Percentiles rank a stretch among this genome's conserved stretches.
Evolutionary conservation across 108 stramenopile species (phyloP).

Genomic region (Skeletonema costatum): DNA sequence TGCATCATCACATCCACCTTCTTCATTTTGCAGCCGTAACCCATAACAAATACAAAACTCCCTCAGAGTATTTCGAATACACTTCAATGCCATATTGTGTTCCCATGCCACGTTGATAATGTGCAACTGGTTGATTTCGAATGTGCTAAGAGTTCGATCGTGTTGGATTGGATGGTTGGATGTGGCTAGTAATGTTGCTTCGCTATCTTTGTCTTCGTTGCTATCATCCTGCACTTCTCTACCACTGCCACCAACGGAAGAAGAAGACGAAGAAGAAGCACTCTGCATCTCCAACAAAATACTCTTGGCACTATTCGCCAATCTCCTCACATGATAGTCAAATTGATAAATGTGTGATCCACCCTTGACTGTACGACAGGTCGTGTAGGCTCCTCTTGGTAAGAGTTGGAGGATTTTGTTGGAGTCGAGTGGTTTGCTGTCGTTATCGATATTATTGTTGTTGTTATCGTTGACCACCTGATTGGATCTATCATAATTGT

Average conservation of each 20-base stretch:
- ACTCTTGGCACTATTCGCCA: constrained; percentile 20
- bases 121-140: constrained; percentile 8
- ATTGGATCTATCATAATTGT: neutral
- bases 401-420: constrained; percentile 26
- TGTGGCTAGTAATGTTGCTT: neutral
- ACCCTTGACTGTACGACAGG: constrained; percentile 33
- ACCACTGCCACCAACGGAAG: neutral
- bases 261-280: neutral
- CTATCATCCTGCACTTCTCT: neutral
- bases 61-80: constrained; percentile 19
- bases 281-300: constrained; percentile 20
- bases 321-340: constrained; percentile 36
- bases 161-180: constrained; percentile 24
- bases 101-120: constrained; percentile 24
- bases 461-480: neutral
- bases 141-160: constrained; percentile 9
- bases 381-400: constrained; percentile 42
- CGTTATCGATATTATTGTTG: neutral
- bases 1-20: neutral
- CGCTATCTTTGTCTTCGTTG: neutral
- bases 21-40: neutral
- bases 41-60: constrained; percentile 19
- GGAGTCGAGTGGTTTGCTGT: constrained; percentile 19
- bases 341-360: constrained; percentile 43
- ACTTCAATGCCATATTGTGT: constrained; percentile 22